Conservation (phyloP, 2,329 filamentous ascomycete genomes). For the Pseudogymnoascus verrucosus region DNA sequence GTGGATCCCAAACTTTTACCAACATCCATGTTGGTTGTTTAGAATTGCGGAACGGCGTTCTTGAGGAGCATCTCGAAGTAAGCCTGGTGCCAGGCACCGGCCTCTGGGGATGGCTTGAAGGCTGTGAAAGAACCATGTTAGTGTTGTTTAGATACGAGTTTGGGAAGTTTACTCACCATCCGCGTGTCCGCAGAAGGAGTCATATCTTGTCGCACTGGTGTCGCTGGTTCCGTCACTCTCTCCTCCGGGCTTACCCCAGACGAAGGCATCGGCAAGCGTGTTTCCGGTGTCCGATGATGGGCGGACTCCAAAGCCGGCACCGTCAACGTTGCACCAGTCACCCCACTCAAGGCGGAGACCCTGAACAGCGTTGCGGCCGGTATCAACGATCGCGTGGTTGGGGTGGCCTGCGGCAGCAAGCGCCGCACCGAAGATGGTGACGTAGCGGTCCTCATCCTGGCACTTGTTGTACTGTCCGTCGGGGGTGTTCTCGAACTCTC, state of each 20-base stretch:
- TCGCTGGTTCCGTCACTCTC: slow-evolving; percentile 24
- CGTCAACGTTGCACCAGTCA: slow-evolving; percentile 36
- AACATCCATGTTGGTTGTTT: slow-evolving; percentile 9
- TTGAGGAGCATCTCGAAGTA: slow-evolving; percentile 38
- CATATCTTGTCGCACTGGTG: slow-evolving; percentile 36
- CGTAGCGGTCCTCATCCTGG: slow-evolving; percentile 35
- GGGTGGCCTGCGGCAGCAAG: slow-evolving; percentile 23
- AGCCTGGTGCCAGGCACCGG: slow-evolving; percentile 36
- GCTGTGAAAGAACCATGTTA: slow-evolving; percentile 17
- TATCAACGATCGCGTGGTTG: slow-evolving; percentile 41
- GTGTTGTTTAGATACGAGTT: slow-evolving; percentile 20
- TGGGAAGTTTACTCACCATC: slow-evolving; percentile 48
- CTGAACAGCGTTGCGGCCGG: slow-evolving; percentile 41
- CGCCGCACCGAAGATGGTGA: slow-evolving; percentile 33
- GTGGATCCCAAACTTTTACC: background rate
- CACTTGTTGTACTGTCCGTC: slow-evolving; percentile 41
- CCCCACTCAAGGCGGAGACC: slow-evolving; percentile 38
- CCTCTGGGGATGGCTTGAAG: slow-evolving; percentile 35
- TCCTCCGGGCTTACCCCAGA: slow-evolving; percentile 31
- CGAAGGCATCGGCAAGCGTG: slow-evolving; percentile 26
- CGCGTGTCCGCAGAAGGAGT: slow-evolving; percentile 39
- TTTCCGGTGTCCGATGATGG: slow-evolving; percentile 21
- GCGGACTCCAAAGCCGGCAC: slow-evolving; percentile 28
- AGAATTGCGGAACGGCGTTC: slow-evolving; percentile 29
- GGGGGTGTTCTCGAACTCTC: slow-evolving; percentile 29